Evolutionary conservation across 768 basidiomycete species (phyloP), one percentile per base, ranked within the genome.

Genomic region (Crassisporium funariophilum): DNA sequence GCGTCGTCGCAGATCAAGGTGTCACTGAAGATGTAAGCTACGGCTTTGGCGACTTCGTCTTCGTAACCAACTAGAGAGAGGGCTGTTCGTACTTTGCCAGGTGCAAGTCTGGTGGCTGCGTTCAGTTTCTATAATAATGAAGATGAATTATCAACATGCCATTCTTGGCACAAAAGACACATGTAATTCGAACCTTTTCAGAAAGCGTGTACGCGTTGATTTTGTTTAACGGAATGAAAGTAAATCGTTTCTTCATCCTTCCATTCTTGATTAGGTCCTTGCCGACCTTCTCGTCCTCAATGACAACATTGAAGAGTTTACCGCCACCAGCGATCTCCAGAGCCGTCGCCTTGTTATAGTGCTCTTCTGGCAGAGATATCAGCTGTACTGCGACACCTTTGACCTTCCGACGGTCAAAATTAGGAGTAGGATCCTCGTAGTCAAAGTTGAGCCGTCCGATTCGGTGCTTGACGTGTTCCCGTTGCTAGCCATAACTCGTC

Each of bases 221-320:
- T 71, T 93, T 95, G 66, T 86, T 95, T 38, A 99, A 71, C 0
- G 95, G 95, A 54, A 98, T 93, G 65, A 97, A 83, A 0, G 93
- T 97, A 15, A 95, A 89, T 15, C 94, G 83, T 66, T 88, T 92
- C 71, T 82, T 86, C 55, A 98, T 79, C 39, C 74, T 60, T 9
- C 77, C 76, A 37, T 87, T 82, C 61, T 88, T 80, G 37, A 98
- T 71, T 19, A 98, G 76, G 21, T 88, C 83, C 56, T 88, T 89
- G 21, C 93, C 95, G 35, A 95, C 82, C 46, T 79, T 79, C 67
- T 98, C 94, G 60, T 95, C 84, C 54, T 95, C 84, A 6, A 98
- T 90, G 20, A 98, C 88, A 27, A 98, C 91, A 53, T 98, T 92
- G 69, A 88, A 97, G 7, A 99, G 74, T 54, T 87, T 88, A 1